A percentile compares a stretch with the other conserved stretches of the same genome.
Evolutionary conservation across 345 rosid species (phyloP).

Genomic region (Pseudoturritis turrita): DNA sequence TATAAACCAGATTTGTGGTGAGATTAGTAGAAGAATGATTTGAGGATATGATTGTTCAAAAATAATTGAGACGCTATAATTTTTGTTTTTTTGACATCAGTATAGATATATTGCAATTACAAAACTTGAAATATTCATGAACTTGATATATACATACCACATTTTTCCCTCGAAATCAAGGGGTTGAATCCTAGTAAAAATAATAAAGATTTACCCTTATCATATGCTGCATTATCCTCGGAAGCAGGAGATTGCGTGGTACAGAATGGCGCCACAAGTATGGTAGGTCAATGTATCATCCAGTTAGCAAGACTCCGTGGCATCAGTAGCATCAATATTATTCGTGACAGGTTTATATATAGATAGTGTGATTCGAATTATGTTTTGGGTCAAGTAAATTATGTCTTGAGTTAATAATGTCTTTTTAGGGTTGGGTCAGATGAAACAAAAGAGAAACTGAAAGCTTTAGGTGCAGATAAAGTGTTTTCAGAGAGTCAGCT

Average conservation of each 20-base stretch:
- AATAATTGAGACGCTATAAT: no score
- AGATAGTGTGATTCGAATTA: neutral
- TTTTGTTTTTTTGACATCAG: no score
- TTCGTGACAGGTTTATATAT: slow-evolving; percentile 66
- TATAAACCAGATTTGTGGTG: no score
- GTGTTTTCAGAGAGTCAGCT: slow-evolving; percentile 72
- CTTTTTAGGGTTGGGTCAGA: slow-evolving; percentile 54
- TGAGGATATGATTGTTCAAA: no score
- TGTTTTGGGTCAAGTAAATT: neutral
- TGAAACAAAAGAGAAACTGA: slow-evolving; percentile 58
- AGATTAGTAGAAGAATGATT: no score
- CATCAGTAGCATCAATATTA: slow-evolving; percentile 63
- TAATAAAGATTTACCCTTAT: no score
- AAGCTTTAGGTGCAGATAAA: slow-evolving; percentile 73
- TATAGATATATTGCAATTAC: no score
- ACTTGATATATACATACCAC: no score
- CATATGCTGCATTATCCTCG: neutral
- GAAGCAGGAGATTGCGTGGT: slow-evolving; percentile 67
- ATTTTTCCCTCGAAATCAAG: no score
- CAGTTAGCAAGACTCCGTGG: slow-evolving; percentile 71
- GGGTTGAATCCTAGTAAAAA: no score
- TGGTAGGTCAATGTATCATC: slow-evolving; percentile 81
- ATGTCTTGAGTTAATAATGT: slow-evolving; percentile 16
- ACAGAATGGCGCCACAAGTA: slow-evolving; percentile 92
- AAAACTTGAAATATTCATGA: no score